phyloP scores from a whole-genome alignment of 176 grass and related monocot genomes.

The Oryza australiensis region DNA sequence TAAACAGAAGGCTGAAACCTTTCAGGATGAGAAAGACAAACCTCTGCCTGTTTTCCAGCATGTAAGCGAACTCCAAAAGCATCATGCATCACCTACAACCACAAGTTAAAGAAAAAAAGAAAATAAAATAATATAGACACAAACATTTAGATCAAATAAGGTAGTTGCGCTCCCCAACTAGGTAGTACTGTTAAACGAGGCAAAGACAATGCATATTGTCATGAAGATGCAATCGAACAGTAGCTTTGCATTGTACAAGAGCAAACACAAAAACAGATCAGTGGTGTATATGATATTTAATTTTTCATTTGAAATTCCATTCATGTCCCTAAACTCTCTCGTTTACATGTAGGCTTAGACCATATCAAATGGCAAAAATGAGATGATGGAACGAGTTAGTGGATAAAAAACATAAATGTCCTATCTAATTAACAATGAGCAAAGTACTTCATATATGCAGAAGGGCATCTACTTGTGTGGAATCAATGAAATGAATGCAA shows the following conservation, averaged over 20 bases:
- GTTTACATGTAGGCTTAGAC: background rate
- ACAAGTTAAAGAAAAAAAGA: conserved; percentile 25
- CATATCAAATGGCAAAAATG: background rate
- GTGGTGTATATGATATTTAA: background rate
- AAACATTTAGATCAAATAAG: conserved; percentile 1
- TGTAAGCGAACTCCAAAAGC: conserved; percentile 93
- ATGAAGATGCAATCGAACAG: background rate
- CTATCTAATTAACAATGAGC: background rate
- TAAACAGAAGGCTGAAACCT: conserved; percentile 18
- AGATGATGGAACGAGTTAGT: background rate
- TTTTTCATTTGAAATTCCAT: background rate
- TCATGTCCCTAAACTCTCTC: background rate
- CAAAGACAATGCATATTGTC: background rate
- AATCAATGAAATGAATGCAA: conserved; percentile 22
- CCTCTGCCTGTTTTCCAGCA: conserved; percentile 96
- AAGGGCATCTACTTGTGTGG: background rate
- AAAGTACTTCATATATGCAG: background rate
- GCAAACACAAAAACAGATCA: background rate
- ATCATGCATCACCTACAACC: conserved; percentile 87
- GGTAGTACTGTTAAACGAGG: background rate
- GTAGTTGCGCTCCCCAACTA: background rate
- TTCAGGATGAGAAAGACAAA: conserved; percentile 36
- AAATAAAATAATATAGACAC: conserved; percentile 20
- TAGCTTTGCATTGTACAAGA: conserved; percentile 15
- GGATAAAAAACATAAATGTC: background rate